Percentiles rank a stretch among this genome's conserved stretches.
These are phyloP conservation scores for Mycena filopes DNA, from an alignment of 768 basidiomycete genomes.

Conservation along the genomic window DNA sequence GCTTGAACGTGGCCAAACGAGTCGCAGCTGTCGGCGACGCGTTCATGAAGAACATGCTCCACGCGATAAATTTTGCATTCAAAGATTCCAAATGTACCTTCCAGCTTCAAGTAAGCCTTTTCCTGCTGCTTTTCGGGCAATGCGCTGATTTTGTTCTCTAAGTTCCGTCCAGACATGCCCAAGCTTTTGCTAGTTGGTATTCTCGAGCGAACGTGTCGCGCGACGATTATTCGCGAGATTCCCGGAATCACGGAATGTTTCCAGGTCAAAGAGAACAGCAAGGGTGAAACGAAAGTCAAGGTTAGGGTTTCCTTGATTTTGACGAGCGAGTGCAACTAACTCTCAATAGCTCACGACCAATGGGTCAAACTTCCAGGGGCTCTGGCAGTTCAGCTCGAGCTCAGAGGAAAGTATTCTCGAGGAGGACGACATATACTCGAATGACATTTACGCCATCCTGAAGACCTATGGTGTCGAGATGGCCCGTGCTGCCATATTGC, in stretches of 20 bases:
- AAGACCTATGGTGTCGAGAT: conserved; percentile 97
- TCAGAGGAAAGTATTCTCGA: conserved; percentile 71
- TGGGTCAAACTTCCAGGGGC: conserved; percentile 91
- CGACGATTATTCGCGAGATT: conserved; percentile 90
- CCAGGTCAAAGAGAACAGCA: conserved; percentile 69
- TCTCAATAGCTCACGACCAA: conserved; percentile 78
- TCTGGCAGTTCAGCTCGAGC: conserved; percentile 80
- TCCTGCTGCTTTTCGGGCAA: neutral
- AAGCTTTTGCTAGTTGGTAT: conserved; percentile 95
- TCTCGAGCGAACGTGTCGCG: conserved; percentile 86
- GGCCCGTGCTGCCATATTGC: conserved; percentile 89
- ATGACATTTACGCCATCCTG: conserved; percentile 93
- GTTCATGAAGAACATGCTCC: conserved; percentile 69
- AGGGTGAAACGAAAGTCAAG: conserved; percentile 61
- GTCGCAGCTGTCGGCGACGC: conserved; percentile 56
- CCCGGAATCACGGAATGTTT: conserved; percentile 90
- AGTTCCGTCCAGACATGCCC: conserved; percentile 91
- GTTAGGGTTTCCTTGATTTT: conserved; percentile 44
- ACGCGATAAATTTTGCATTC: conserved; percentile 81
- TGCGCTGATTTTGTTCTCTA: conserved; percentile 11
- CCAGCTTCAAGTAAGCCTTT: conserved; percentile 77
- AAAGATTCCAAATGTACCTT: conserved; percentile 75
- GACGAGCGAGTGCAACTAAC: conserved; percentile 9
- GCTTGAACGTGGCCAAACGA: conserved; percentile 50
- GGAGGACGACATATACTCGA: conserved; percentile 86